phyloP scores from a whole-genome alignment of 306 rosid species.

The Prunus mongolica region DNA sequence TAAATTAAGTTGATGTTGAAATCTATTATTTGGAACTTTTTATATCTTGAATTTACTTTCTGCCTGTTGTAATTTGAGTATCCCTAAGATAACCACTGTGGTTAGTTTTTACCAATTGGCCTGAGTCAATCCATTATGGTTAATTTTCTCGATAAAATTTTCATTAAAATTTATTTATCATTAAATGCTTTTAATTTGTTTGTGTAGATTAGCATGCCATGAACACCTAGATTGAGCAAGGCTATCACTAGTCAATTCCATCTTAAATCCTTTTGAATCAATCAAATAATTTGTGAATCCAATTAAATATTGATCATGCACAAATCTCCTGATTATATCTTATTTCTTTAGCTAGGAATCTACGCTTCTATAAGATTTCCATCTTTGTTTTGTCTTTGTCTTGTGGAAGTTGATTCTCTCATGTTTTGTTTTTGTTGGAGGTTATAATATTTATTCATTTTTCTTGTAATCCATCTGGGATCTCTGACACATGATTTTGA shows the following conservation, averaged over 20 bases:
- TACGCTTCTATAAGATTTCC: background rate
- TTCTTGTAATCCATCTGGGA: background rate
- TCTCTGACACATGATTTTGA: constrained; percentile 24
- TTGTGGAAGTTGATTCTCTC: background rate
- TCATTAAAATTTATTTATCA: too few species aligned
- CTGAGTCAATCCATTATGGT: background rate
- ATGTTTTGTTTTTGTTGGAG: background rate
- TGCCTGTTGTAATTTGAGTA: background rate
- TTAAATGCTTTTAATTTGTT: too few species aligned
- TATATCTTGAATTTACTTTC: background rate
- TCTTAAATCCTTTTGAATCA: background rate
- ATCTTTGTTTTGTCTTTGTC: background rate
- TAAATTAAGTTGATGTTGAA: background rate
- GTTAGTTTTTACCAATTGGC: background rate
- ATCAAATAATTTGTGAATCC: background rate
- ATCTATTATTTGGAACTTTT: background rate
- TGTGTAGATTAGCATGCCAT: background rate
- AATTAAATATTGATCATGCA: background rate
- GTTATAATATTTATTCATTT: background rate
- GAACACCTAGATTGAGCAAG: background rate
- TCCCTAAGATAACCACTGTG: background rate
- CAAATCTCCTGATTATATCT: background rate
- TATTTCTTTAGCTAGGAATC: background rate
- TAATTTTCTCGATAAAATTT: too few species aligned
- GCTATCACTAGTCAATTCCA: background rate